Evolutionary conservation across 1,284 basidiomycete species (phyloP), one percentile per base, ranked within the genome.

Genomic region (Rhodotorula sp.): DNA sequence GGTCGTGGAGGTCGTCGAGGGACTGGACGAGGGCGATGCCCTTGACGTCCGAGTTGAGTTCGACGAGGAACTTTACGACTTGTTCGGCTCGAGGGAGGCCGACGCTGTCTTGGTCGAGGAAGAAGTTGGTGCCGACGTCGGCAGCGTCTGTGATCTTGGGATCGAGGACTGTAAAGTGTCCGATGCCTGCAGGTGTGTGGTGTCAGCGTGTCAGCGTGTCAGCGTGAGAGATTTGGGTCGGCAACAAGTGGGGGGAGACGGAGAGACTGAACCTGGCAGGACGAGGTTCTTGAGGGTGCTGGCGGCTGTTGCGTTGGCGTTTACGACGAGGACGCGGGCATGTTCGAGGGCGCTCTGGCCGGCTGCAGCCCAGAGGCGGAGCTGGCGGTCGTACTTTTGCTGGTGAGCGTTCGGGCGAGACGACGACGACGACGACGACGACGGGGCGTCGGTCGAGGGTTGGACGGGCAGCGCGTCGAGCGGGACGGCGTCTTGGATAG

Each of bases 41-140:
- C 59, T 88, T 83, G 6, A 97, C 95, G 67, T 87, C 85, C 4
- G 92, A 89, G 80, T 98, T 99, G 66, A 99, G 86, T 82, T 98
- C 95, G 22, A 83, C 80, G 6, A 99, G 84, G 57, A 91, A 85
- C 63, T 86, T 84, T 24, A 91, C 90, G 6, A 89, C 88, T 80
- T 97, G 91, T 67, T 86, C 80, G 0, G 94, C 93, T 58, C 92
- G 88, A 62, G 84, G 84, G 79, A 88, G 89, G 15, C 91, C 93
- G 64, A 96, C 84, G 75, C 89, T 91, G 33, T 86, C 83, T 0
- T 84, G 84, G 64, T 91, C 87, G 33, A 99, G 84, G 83, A 99
- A 99, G 84, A 98, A 98, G 84, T 98, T 98, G 83, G 93, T 91
- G 0, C 93, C 93, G 0, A 93, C 87, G 78, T 99, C 95, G 62